Base-by-base conservation (phyloP, 208 protist genomes). In the Endotrypanum monterogeii region DNA sequence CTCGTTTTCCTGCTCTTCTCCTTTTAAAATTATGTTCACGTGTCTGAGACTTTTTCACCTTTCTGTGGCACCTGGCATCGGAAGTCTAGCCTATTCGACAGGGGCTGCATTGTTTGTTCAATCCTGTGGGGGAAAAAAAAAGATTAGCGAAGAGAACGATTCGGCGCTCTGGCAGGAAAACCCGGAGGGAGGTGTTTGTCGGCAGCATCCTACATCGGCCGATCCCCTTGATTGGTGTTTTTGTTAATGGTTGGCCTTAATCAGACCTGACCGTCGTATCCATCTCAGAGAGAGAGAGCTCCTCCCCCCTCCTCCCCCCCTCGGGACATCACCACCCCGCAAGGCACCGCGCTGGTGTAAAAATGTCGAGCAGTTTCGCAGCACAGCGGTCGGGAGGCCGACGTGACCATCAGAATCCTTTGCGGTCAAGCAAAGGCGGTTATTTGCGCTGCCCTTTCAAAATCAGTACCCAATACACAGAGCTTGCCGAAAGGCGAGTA, bases 371-470 rank as follows among this genome's bases (percentile, higher is more conserved):
- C 60, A 77, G 66, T 71, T 74, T 76, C 66, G 44, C 52, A n/a
- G 76, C 73, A 39, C 74, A 76, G 66, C 61, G 79, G 57, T 70
- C 67, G 51, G 65, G 57, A 37, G 65, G 57, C 54, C 63, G 54
- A 41, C 75, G 76, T 54, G 32, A 54, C 0, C 74, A 79, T 20
- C 80, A 83, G 50, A 73, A 78, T 48, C 89, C 89, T 2, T 78
- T 93, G n/a, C 70, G 76, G 62, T 88, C 90, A n/a, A 57, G 60
- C 68, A 87, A 77, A 32, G 90, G 90, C 37, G 84, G 88, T 18
- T 95, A 95, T 67, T 75, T 95, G 55, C 84, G 91, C 0, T 91
- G 80, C 41, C 91, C 91, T 4, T 95, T 95, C 61, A 81, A 74
- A 48, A 84, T 95, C 61, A 82, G 71, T 50, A 48, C 81, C 7